Conservation (phyloP, 129 eudicot genomes). For the Erigeron canadensis region DNA sequence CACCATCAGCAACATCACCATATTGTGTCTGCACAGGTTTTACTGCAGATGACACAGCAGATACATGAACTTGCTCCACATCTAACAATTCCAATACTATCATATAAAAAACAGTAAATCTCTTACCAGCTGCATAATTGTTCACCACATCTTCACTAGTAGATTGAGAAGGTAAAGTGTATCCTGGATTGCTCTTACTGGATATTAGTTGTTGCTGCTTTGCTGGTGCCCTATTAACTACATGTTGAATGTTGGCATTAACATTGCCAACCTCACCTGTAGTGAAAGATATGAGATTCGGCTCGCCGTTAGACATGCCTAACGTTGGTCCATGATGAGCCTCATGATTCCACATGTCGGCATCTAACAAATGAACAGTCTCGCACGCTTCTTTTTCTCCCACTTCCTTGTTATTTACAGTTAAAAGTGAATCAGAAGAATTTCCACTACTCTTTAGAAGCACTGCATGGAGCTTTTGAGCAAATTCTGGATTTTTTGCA, state of each 20-base stretch:
- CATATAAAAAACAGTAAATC: slow-evolving; percentile 25
- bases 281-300: slow-evolving; percentile 40
- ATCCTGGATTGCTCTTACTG: slow-evolving; percentile 16
- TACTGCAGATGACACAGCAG: slow-evolving; percentile 18
- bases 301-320: slow-evolving; percentile 32
- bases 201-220: not conserved
- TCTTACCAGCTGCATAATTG: slow-evolving; percentile 31
- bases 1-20: slow-evolving; percentile 19
- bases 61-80: slow-evolving; percentile 15
- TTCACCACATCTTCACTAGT: slow-evolving; percentile 23
- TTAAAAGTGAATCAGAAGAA: slow-evolving; percentile 41
- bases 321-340: slow-evolving; percentile 21
- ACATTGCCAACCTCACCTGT: slow-evolving; percentile 24
- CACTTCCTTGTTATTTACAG: slow-evolving; percentile 28
- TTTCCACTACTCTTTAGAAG: slow-evolving; percentile 48
- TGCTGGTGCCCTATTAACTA: slow-evolving; percentile 25
- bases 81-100: slow-evolving; percentile 7
- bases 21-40: slow-evolving; percentile 25
- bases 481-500: slow-evolving; percentile 66
- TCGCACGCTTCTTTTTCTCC: slow-evolving; percentile 41
- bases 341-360: slow-evolving; percentile 32
- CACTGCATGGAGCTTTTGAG: slow-evolving; percentile 63
- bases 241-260: slow-evolving; percentile 12
- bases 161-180: slow-evolving; percentile 26
- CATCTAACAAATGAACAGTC: slow-evolving; percentile 29